Base-by-base conservation (phyloP, 371 early-diverging fungal genomes). In the Mucor plumbeus region DNA sequence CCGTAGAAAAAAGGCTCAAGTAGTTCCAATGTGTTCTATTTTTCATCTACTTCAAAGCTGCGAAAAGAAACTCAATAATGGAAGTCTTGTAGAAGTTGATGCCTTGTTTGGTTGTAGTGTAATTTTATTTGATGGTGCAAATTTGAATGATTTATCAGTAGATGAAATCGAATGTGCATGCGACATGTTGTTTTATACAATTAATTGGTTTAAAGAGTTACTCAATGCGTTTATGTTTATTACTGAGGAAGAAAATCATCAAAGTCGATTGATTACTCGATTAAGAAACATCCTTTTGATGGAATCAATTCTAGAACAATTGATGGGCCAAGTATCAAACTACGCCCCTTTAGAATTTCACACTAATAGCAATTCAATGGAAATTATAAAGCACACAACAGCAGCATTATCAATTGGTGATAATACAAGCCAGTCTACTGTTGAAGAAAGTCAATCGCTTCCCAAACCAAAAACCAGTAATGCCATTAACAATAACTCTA, bases 1-100 rank as follows among this genome's bases (percentile, higher is more conserved):
- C 36, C 47, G 70, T 62, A 60, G 73, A 34, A 64, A 80, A 68
- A 65, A 78, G 3, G 77, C 78, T 55, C 70, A 74, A 8, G 65
- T 88, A 0, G 75, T 84, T 0, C 85, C 88, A 7, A 78, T 92
- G 39, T 92, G 91, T 60, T 82, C 94, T 0, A 69, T 91, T 21
- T 86, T 94, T 65, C 89, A 88, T 40, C 72, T 94, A n/a, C 69
- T 92, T 33, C 92, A 92, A 69, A 87, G 82, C 2, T 90, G 91
- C 58, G 91, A 90, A 54, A 89, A 90, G 61, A 73, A 80, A 1
- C 61, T 81, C 11, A 83, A 84, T 59, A 71, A 81, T 8, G 85
- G 85, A 11, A 82, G 82, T 15, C 74, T 93, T 13, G 85, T 82
- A 15, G 89, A 87, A 9, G 85, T 94, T 35, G 93, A 91, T 70